phyloP scores from a whole-genome alignment of 257 asterid genomes.

The Avicennia marina region DNA sequence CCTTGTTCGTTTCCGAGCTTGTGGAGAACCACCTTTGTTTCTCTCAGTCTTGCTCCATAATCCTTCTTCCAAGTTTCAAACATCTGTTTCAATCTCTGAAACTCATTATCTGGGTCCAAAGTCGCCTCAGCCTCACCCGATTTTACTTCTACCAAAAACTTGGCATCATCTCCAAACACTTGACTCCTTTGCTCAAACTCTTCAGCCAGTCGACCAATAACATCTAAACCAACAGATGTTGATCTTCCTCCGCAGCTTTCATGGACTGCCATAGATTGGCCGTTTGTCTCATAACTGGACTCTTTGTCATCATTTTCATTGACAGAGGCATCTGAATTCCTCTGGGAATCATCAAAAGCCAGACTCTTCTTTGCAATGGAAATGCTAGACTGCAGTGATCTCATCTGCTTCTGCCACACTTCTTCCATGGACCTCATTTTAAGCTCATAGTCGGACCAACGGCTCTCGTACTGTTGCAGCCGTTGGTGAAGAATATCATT shows the following conservation, averaged over 20 bases:
- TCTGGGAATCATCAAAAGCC: conserved; percentile 59
- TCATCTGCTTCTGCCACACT: conserved; percentile 98
- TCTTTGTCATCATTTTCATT: conserved; percentile 55
- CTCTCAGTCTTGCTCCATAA: conserved; percentile 77
- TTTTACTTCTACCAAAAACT: conserved; percentile 88
- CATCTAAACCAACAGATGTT: conserved; percentile 55
- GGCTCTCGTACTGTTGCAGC: conserved; percentile 79
- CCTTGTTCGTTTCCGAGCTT: conserved; percentile 78
- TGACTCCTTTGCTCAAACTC: conserved; percentile 95
- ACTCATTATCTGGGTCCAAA: conserved; percentile 84
- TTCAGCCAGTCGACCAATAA: conserved; percentile 78
- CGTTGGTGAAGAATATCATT: conserved; percentile 87
- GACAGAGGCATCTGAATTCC: conserved; percentile 75
- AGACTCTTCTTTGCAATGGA: conserved; percentile 85
- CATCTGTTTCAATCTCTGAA: conserved; percentile 76
- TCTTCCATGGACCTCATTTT: conserved; percentile 99
- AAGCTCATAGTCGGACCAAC: conserved; percentile 94
- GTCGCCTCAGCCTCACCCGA: conserved; percentile 83
- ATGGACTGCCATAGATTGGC: conserved; percentile 34
- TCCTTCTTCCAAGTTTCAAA: conserved; percentile 96
- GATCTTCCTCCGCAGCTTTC: conserved; percentile 56
- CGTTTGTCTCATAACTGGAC: conserved; percentile 55
- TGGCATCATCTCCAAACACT: conserved; percentile 91
- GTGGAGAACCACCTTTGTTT: conserved; percentile 74
- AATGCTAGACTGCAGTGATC: conserved; percentile 90